A percentile compares a stretch with the other conserved stretches of the same genome.
phyloP scores from a whole-genome alignment of 305 asterid species.

The Plantago lanceolata region DNA sequence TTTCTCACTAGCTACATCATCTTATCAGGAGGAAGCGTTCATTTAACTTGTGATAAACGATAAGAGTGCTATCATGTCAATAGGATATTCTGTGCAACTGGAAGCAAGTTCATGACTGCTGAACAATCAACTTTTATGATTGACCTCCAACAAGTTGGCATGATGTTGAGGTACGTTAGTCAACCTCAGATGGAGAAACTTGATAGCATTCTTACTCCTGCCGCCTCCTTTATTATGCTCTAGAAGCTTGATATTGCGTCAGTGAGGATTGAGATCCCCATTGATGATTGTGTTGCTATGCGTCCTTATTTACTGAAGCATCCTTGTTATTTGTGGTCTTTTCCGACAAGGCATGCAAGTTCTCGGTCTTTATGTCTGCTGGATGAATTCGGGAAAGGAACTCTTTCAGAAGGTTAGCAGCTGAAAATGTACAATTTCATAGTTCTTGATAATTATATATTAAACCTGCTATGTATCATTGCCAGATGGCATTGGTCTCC shows the following conservation, averaged over 20 bases:
- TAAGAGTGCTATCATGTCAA: conserved; percentile 18
- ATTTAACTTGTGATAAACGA: conserved; percentile 12
- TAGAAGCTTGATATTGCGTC: conserved; percentile 2
- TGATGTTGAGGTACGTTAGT: conserved; percentile 74
- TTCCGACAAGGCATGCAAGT: conserved; percentile 68
- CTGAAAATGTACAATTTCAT: conserved; percentile 15
- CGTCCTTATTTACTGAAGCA: conserved; percentile 8
- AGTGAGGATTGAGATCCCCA: conserved; percentile 3
- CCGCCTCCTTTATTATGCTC: neutral
- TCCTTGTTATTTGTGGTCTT: conserved; percentile 11
- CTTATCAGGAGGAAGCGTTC: conserved; percentile 14
- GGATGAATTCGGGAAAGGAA: conserved; percentile 98
- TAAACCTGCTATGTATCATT: conserved; percentile 32
- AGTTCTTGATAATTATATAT: conserved; percentile 16
- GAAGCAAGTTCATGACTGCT: conserved; percentile 89
- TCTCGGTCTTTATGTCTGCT: conserved; percentile 75
- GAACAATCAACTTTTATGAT: conserved; percentile 97
- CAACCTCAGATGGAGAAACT: conserved; percentile 16
- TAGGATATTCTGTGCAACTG: conserved; percentile 94
- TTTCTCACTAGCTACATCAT: conserved; percentile 20
- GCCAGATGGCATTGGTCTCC: conserved; percentile 95
- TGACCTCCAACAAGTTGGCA: conserved; percentile 95
- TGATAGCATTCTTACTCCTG: conserved; percentile 14
- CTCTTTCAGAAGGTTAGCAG: conserved; percentile 86
- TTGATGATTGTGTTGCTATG: conserved; percentile 12